phyloP scores from a whole-genome alignment of 2,329 filamentous ascomycete genomes.

The Pseudogymnoascus sp. region DNA sequence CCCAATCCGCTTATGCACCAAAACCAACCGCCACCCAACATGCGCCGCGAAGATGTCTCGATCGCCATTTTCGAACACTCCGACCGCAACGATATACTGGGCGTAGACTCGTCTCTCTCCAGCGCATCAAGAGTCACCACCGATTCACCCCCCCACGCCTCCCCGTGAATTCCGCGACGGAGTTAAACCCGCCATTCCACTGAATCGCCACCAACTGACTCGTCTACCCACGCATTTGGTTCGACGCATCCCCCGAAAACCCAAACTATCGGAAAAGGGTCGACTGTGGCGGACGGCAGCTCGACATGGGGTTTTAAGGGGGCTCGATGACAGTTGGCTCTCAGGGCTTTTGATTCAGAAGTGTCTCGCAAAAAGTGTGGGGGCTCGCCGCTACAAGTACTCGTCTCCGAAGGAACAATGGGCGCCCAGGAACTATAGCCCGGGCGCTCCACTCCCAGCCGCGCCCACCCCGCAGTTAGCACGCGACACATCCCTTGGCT shows the following conservation, averaged over 20 bases:
- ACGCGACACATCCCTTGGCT: background rate
- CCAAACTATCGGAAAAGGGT: background rate
- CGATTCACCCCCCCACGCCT: background rate
- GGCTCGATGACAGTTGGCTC: background rate
- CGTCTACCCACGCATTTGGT: background rate
- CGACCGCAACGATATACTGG: background rate
- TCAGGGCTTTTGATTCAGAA: background rate
- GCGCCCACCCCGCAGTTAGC: background rate
- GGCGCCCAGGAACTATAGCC: no score
- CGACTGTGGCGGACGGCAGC: background rate
- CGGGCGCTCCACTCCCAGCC: background rate
- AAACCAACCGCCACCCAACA: background rate
- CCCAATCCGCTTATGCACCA: background rate
- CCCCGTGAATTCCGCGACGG: background rate
- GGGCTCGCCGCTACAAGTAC: background rate
- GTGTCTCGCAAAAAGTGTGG: background rate
- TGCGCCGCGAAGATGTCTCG: background rate
- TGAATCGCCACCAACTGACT: background rate
- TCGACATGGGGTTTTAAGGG: background rate
- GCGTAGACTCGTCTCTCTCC: background rate
- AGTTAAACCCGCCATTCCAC: background rate
- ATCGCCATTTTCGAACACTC: slow-evolving; percentile 12
- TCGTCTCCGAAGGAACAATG: background rate
- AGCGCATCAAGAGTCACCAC: background rate
- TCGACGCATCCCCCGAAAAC: background rate